Percentiles rank a stretch among this genome's conserved stretches.
Conservation (phyloP, 495 filamentous ascomycete genomes). For the Lentithecium fluviatile region DNA sequence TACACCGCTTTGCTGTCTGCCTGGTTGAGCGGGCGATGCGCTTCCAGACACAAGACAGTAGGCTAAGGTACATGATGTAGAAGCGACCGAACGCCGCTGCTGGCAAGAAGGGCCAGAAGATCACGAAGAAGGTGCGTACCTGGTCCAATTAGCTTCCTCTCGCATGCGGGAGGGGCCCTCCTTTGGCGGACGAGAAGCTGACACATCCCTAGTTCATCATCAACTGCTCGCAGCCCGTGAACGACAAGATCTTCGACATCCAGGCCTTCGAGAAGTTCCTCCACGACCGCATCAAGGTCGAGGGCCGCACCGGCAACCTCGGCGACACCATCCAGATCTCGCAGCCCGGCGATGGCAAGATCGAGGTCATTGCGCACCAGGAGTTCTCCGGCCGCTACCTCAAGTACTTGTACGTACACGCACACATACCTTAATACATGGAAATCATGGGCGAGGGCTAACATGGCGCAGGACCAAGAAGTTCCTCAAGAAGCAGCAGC, state of each 20-base stretch:
- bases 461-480: slow-evolving; percentile 81
- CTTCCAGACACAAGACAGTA: slow-evolving; percentile 69
- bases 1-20: slow-evolving; percentile 86
- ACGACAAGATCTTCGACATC: slow-evolving; percentile 99
- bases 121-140: slow-evolving; percentile 63
- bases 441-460: background rate
- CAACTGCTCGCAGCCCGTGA: slow-evolving; percentile 94
- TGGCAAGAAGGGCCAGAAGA: slow-evolving; percentile 64
- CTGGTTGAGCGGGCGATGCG: slow-evolving; percentile 32
- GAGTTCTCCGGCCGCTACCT: slow-evolving; percentile 98
- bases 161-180: background rate
- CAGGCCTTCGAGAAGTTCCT: slow-evolving; percentile 99
- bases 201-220: slow-evolving; percentile 75
- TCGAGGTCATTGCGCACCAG: slow-evolving; percentile 95
- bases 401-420: slow-evolving; percentile 87
- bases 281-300: slow-evolving; percentile 99
- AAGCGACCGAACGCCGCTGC: slow-evolving; percentile 56
- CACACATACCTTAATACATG: background rate
- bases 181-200: background rate
- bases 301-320: slow-evolving; percentile 95
- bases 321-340: slow-evolving; percentile 90
- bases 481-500: slow-evolving; percentile 99
- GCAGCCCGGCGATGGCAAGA: slow-evolving; percentile 88
- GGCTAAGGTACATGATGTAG: slow-evolving; percentile 73
- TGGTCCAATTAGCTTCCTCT: background rate